Percentiles rank a stretch among this genome's conserved stretches.
Conservation (phyloP, 371 early-diverging fungal genomes). For the Rhizopus sp. region DNA sequence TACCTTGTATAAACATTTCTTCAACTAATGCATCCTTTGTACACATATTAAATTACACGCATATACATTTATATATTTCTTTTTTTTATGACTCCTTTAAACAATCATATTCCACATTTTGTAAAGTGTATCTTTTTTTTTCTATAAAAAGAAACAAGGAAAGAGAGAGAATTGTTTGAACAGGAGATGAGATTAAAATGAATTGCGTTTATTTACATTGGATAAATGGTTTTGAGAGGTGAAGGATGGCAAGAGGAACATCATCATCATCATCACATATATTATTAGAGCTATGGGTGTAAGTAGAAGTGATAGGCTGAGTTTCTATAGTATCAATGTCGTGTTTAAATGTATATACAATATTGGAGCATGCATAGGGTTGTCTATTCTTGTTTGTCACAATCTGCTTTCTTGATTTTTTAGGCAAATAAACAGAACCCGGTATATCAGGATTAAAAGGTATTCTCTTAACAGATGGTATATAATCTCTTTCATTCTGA, state of each 20-base stretch:
- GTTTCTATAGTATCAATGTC: conserved; percentile 3
- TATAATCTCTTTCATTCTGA: conserved; percentile 8
- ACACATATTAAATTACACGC: too few species aligned
- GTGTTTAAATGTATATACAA: conserved; percentile 12
- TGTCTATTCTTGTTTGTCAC: background rate
- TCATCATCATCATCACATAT: conserved; percentile 12
- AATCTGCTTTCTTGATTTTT: background rate
- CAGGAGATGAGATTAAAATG: background rate
- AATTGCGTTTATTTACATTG: background rate
- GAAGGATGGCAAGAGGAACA: conserved; percentile 20
- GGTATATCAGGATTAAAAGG: conserved; percentile 22
- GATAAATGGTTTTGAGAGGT: background rate
- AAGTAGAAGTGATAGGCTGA: background rate
- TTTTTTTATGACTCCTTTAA: too few species aligned
- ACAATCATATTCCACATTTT: too few species aligned
- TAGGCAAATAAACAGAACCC: conserved; percentile 12
- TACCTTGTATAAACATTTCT: too few species aligned
- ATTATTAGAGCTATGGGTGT: background rate
- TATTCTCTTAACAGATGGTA: conserved; percentile 14
- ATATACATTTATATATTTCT: too few species aligned
- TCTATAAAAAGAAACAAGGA: background rate
- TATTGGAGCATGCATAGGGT: conserved; percentile 19
- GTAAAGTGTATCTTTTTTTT: too few species aligned
- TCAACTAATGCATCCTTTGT: too few species aligned
- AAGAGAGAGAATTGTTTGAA: background rate